phyloP scores from a whole-genome alignment of 1,284 basidiomycete species.

The Peniophora sp. region DNA sequence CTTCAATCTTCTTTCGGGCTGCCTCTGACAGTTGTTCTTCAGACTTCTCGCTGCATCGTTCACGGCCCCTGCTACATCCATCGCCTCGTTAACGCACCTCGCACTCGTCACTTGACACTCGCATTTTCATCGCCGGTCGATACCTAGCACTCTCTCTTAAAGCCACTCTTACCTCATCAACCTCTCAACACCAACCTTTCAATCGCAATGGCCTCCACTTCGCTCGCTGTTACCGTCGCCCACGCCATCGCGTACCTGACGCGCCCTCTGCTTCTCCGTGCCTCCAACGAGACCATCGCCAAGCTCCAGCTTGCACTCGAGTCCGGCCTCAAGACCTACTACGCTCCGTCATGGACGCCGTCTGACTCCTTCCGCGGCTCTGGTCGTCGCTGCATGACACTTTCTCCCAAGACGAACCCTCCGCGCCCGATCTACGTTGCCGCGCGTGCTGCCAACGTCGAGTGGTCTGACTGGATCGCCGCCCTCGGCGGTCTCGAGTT shows the following conservation, averaged over 20 bases:
- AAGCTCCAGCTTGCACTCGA: slow-evolving; percentile 64
- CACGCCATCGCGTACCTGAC: slow-evolving; percentile 69
- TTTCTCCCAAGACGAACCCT: slow-evolving; percentile 59
- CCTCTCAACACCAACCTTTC: slow-evolving; percentile 11
- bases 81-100: slow-evolving; percentile 12
- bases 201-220: slow-evolving; percentile 38
- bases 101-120: slow-evolving; percentile 11
- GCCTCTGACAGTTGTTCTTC: no score
- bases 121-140: slow-evolving; percentile 62
- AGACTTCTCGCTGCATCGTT: slow-evolving; percentile 16
- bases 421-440: slow-evolving; percentile 64
- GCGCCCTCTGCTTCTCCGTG: slow-evolving; percentile 45
- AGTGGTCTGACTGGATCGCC: slow-evolving; percentile 72
- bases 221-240: slow-evolving; percentile 57
- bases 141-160: slow-evolving; percentile 19
- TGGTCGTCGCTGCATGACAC: slow-evolving; percentile 63
- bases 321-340: slow-evolving; percentile 60
- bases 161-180: slow-evolving; percentile 10
- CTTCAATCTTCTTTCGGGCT: slow-evolving; percentile 16
- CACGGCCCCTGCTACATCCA: slow-evolving; percentile 19
- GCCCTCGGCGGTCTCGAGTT: slow-evolving; percentile 61
- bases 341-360: slow-evolving; percentile 55
- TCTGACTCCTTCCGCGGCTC: slow-evolving; percentile 58
- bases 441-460: slow-evolving; percentile 56
- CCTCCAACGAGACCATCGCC: slow-evolving; percentile 50